Conservation (phyloP, 495 filamentous ascomycete genomes). For the Trichoderma reesei region DNA sequence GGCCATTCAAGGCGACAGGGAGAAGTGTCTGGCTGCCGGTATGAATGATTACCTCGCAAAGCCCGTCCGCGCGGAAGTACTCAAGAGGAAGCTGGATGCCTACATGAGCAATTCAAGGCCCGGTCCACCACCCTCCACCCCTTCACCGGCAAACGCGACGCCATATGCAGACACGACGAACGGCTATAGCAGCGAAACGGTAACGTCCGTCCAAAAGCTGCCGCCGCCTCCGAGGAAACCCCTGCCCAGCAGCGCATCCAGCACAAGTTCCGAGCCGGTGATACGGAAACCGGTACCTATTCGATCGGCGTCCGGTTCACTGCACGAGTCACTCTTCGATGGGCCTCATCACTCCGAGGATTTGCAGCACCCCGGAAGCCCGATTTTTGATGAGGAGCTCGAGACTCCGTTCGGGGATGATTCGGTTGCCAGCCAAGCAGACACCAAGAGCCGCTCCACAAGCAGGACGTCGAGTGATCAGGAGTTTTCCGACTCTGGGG, state of each 20-base stretch:
- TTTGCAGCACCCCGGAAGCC: neutral
- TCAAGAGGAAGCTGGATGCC: constrained; percentile 65
- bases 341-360: neutral
- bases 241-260: neutral
- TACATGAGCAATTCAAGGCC: constrained; percentile 32
- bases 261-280: neutral
- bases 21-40: constrained; percentile 83
- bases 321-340: neutral
- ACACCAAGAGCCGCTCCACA: neutral
- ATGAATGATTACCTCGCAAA: constrained; percentile 97
- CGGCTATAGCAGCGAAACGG: neutral
- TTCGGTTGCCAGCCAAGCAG: constrained; percentile 6
- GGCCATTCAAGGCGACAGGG: constrained; percentile 82
- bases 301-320: neutral
- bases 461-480: constrained; percentile 3
- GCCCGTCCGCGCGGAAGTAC: constrained; percentile 64
- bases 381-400: neutral
- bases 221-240: neutral
- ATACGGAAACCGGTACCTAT: neutral
- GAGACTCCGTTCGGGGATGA: constrained; percentile 3
- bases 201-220: neutral
- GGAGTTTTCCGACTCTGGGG: neutral
- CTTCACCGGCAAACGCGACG: neutral
- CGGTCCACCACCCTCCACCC: neutral
- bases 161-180: neutral